Conservation (phyloP, 768 basidiomycete species). For the Russula sp. region DNA sequence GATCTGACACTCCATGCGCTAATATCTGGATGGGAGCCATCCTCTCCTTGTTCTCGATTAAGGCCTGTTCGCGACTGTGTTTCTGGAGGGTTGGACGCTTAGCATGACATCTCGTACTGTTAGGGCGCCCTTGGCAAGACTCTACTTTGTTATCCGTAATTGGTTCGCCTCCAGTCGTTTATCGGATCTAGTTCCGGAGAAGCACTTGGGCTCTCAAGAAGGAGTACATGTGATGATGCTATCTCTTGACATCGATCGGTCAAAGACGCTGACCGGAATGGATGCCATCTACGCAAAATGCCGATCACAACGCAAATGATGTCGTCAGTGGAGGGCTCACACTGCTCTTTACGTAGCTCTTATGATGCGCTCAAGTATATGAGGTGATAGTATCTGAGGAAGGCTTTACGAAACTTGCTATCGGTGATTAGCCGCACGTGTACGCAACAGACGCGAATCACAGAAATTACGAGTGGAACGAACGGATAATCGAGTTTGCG, state of each 20-base stretch:
- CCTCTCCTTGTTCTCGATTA: slow-evolving; percentile 1
- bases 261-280: not conserved
- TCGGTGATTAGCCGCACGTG: too few species aligned
- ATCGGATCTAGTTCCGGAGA: not conserved
- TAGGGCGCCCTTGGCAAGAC: not conserved
- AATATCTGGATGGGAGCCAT: not conserved
- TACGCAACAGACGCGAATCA: too few species aligned
- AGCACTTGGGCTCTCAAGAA: not conserved
- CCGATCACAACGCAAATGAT: slow-evolving; percentile 1
- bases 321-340: not conserved
- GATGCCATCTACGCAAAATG: too few species aligned
- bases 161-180: not conserved
- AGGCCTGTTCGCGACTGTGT: not conserved
- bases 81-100: not conserved
- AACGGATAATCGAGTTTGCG: not conserved
- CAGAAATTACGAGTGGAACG: too few species aligned
- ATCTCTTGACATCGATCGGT: not conserved
- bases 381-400: not conserved
- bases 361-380: not conserved
- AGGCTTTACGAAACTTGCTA: too few species aligned
- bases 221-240: not conserved
- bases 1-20: slow-evolving; percentile 2
- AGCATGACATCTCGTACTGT: not conserved
- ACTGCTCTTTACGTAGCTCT: not conserved
- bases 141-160: slow-evolving; percentile 2